Percentiles rank a stretch among this genome's conserved stretches.
phyloP scores from a whole-genome alignment of 108 stramenopile species.

The Pseudonitzschia multiseries region DNA sequence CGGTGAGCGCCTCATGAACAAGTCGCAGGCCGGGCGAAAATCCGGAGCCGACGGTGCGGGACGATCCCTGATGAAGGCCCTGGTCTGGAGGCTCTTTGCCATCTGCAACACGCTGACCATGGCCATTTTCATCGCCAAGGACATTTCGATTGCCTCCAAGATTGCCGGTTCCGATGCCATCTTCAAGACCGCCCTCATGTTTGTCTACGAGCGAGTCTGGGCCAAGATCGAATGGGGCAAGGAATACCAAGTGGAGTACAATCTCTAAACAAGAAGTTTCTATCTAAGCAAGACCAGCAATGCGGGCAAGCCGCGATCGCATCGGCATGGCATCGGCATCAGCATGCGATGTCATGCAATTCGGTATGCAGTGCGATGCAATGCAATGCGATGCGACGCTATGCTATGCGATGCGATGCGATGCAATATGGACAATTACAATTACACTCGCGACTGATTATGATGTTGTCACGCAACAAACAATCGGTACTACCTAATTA shows the following conservation, averaged over 20 bases:
- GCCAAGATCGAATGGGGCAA: slow-evolving; percentile 91
- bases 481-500: too few species aligned
- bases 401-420: too few species aligned
- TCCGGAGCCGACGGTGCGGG: slow-evolving; percentile 74
- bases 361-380: too few species aligned
- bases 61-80: slow-evolving; percentile 87
- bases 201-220: slow-evolving; percentile 88
- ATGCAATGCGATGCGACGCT: too few species aligned
- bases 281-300: too few species aligned
- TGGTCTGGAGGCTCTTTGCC: slow-evolving; percentile 94
- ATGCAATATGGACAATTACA: too few species aligned
- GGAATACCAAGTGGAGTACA: slow-evolving; percentile 61
- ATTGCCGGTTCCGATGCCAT: slow-evolving; percentile 92
- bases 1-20: slow-evolving; percentile 96
- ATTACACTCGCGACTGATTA: too few species aligned
- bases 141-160: slow-evolving; percentile 81
- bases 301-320: too few species aligned
- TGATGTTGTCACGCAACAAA: too few species aligned
- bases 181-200: slow-evolving; percentile 94
- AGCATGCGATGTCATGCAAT: too few species aligned
- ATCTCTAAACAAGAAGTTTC: slow-evolving; percentile 1
- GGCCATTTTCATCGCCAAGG: slow-evolving; percentile 82
- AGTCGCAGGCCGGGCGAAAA: slow-evolving; percentile 75
- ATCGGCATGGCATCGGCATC: too few species aligned
- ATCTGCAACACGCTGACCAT: slow-evolving; percentile 90